Evolutionary conservation across 2,329 filamentous ascomycete genomes (phyloP), one percentile per base, ranked within the genome.

Genomic region (Ascochyta koolunga): DNA sequence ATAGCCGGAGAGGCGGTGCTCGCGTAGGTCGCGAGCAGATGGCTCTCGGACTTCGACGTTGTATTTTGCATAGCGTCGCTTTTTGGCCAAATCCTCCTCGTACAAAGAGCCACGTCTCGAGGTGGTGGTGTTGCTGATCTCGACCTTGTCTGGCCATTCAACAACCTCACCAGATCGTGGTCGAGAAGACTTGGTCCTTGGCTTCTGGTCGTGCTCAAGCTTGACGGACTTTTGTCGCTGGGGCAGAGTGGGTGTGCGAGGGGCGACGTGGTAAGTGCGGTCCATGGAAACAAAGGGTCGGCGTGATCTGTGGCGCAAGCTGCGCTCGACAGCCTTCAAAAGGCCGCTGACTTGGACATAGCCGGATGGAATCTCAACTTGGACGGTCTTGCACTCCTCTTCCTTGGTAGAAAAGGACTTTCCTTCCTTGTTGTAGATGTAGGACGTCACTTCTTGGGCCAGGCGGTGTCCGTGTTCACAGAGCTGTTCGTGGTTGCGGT

Each of bases 241-340:
- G 16, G 65, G 64, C 7, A 64, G 60, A 8, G 62, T 41, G 15
- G 68, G 59, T 49, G 68, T 66, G 56, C 76, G 76, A 27, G 75
- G 65, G n/a, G 75, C 65, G 29, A 77, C 67, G 52, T 76, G 73
- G 64, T 78, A 78, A 59, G 67, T 72, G 49, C 68, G 66, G 62
- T 79, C 77, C 71, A 78, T 77, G 67, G 72, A 77, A 60, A 79
- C 68, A 56, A 79, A 74, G 13, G 76, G 72, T 7, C 60, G 64
- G 54, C 64, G 68, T 45, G 65, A 70, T 52, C 67, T 70, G 66
- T 67, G 68, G 37, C 76, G 69, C 33, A 75, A 54, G 61, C 64
- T 68, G 52, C 76, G 75, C 58, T 78, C 76, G 52, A 77, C 74
- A 27, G 75, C 76, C 58, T 68, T 75, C 41, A 80, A 67, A 5